phyloP scores from a whole-genome alignment of 2,329 filamentous ascomycete genomes.

The Penicillium griseofulvum region DNA sequence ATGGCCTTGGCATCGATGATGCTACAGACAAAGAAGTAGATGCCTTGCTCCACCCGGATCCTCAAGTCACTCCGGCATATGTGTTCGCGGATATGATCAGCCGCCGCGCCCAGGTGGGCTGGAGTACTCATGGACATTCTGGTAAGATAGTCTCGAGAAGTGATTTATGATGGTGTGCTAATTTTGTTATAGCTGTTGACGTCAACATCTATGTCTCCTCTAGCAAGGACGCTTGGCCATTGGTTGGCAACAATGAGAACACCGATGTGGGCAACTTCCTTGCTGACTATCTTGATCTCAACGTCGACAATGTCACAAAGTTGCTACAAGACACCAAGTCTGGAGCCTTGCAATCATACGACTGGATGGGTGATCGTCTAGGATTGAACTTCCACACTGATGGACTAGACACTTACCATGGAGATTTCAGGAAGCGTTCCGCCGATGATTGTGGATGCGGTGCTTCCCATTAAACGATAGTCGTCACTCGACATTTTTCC shows the following conservation, averaged over 20 bases:
- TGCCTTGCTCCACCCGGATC: conserved; percentile 56
- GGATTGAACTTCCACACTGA: conserved; percentile 39
- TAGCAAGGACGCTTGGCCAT: conserved; percentile 57
- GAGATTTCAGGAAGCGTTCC: conserved; percentile 43
- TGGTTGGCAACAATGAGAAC: conserved; percentile 90
- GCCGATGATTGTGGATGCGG: conserved; percentile 34
- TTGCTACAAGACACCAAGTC: conserved; percentile 55
- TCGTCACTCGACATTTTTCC: neutral
- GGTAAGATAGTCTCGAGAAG: conserved; percentile 28
- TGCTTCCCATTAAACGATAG: conserved; percentile 20
- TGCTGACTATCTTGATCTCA: conserved; percentile 71
- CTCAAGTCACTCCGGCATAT: conserved; percentile 57
- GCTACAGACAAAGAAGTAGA: conserved; percentile 69
- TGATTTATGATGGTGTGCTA: conserved; percentile 7
- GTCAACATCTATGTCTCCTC: conserved; percentile 94
- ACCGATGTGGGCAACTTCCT: conserved; percentile 86
- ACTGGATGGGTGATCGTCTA: conserved; percentile 44
- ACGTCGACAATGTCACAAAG: conserved; percentile 73
- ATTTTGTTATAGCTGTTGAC: conserved; percentile 65
- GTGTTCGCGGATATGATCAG: conserved; percentile 82
- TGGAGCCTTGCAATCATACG: conserved; percentile 20
- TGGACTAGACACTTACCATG: conserved; percentile 45
- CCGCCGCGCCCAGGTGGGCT: conserved; percentile 82
- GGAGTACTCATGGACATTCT: conserved; percentile 90
- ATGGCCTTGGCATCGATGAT: conserved; percentile 75